Evolutionary conservation across 2,329 filamentous ascomycete species (phyloP).

Genomic region (Falciphora oryzae): DNA sequence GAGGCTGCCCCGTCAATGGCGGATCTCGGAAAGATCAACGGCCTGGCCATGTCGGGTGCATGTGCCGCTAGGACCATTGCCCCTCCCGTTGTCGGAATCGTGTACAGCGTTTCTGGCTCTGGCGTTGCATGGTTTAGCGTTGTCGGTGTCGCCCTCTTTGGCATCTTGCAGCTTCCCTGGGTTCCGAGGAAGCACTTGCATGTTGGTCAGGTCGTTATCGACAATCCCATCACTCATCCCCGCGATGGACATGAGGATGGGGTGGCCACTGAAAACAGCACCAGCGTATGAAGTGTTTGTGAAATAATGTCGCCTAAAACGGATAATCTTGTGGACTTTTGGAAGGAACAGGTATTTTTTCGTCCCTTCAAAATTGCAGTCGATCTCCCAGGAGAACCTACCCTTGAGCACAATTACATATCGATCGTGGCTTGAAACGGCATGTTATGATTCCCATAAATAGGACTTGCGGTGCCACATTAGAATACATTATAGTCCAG

Average conservation of each 20-base stretch:
- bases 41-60: conserved; percentile 5
- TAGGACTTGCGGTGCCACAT: no score
- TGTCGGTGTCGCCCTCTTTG: conserved; percentile 1
- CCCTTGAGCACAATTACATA: background rate
- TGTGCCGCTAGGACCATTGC: background rate
- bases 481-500: no score
- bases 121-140: conserved; percentile 6
- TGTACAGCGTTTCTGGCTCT: background rate
- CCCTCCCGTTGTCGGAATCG: conserved; percentile 2
- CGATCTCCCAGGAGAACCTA: background rate
- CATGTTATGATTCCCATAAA: background rate
- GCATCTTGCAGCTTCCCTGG: conserved; percentile 5
- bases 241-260: background rate
- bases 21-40: conserved; percentile 7
- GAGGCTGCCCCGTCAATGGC: background rate
- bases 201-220: conserved; percentile 6
- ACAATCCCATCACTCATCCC: conserved; percentile 2
- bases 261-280: background rate
- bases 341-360: background rate
- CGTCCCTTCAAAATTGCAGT: background rate
- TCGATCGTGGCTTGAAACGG: background rate
- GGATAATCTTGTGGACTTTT: background rate
- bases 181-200: background rate
- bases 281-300: background rate
- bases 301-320: background rate